A percentile compares a stretch with the other conserved stretches of the same genome.
phyloP scores from a whole-genome alignment of 2,329 filamentous ascomycete genomes.

The Dothiorella sarmentorum region DNA sequence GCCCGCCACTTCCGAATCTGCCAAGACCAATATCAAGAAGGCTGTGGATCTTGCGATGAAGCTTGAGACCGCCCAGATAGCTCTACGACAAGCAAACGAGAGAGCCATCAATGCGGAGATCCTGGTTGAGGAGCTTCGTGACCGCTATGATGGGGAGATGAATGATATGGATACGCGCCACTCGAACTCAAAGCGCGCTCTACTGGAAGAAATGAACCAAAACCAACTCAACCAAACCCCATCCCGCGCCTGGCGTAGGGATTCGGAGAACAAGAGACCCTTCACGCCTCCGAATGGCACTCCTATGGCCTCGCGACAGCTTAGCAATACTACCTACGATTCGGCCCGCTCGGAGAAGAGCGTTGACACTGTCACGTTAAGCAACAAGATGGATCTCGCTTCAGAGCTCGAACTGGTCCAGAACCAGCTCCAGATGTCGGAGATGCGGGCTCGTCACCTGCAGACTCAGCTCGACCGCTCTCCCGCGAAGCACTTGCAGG shows the following conservation, averaged over 20 bases:
- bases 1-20: conserved; percentile 60
- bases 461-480: conserved; percentile 80
- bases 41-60: conserved; percentile 77
- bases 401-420: conserved; percentile 88
- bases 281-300: conserved; percentile 70
- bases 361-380: conserved; percentile 76
- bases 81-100: conserved; percentile 77
- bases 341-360: conserved; percentile 83
- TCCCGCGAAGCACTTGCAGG: conserved; percentile 61
- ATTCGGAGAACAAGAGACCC: conserved; percentile 57
- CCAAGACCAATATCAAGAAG: conserved; percentile 64
- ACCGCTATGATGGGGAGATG: conserved; percentile 68
- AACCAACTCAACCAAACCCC: conserved; percentile 64
- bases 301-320: conserved; percentile 66
- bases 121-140: conserved; percentile 74
- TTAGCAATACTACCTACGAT: conserved; percentile 60
- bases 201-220: conserved; percentile 82
- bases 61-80: conserved; percentile 84
- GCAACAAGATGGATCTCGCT: conserved; percentile 86
- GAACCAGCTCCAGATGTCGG: conserved; percentile 86
- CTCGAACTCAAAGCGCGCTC: conserved; percentile 64
- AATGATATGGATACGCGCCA: conserved; percentile 61
- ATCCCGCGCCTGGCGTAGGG: conserved; percentile 55
- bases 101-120: conserved; percentile 77
- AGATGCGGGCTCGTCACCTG: conserved; percentile 93